These are phyloP conservation scores for Picea glauca DNA, from an alignment of 75 land plant species.

Conservation along the genomic window DNA sequence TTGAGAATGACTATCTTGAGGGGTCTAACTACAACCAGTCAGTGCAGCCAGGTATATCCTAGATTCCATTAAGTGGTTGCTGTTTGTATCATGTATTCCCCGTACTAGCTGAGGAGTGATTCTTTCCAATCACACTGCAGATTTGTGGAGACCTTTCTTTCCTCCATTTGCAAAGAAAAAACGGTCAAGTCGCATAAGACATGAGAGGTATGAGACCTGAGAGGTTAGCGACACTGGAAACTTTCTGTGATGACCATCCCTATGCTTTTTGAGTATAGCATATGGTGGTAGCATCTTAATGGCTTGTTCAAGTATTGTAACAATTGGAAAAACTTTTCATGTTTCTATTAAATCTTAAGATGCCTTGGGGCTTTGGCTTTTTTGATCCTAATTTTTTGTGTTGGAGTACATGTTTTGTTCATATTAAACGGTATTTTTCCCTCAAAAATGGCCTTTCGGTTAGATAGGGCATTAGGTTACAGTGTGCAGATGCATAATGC, in stretches of 20 bases:
- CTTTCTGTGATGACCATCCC: not conserved
- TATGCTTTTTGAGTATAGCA: not conserved
- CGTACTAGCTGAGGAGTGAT: conserved; percentile 2
- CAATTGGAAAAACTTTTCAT: not conserved
- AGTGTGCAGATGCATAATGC: not conserved
- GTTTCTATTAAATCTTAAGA: not conserved
- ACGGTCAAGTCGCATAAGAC: conserved; percentile 1
- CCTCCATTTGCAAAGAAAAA: conserved; percentile 7
- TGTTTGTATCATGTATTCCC: conserved; percentile 5
- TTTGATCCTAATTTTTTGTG: not conserved
- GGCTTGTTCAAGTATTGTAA: not conserved
- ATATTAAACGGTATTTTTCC: not conserved
- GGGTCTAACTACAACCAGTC: not conserved
- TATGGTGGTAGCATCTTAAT: not conserved
- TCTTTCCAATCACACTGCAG: conserved; percentile 6
- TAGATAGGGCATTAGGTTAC: not conserved
- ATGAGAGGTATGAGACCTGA: not conserved
- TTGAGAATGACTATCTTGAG: conserved; percentile 5
- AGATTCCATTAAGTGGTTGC: not conserved
- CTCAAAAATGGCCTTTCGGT: not conserved
- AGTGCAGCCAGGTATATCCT: not conserved
- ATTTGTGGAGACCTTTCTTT: conserved; percentile 5
- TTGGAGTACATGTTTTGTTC: not conserved
- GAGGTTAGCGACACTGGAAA: not conserved
- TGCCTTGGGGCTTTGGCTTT: not conserved